Evolutionary conservation across 148 eudicot species (phyloP).

Genomic region (Diospyros lotus): DNA sequence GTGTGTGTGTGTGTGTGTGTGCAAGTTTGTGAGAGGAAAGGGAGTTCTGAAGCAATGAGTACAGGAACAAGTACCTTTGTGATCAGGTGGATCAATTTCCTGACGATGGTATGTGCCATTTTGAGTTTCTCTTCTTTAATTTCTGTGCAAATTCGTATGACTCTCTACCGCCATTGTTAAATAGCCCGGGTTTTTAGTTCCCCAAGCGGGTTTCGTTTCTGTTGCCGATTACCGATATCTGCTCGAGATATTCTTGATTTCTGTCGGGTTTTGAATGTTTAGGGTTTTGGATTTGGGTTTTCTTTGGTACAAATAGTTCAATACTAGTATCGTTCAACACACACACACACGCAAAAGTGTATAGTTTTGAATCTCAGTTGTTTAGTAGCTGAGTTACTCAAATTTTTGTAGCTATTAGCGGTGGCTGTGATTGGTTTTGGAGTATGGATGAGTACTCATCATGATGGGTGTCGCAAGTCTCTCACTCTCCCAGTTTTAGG

Average conservation of each 20-base stretch:
- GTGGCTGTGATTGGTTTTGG: slow-evolving; percentile 76
- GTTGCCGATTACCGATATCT: background rate
- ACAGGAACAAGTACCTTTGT: slow-evolving; percentile 80
- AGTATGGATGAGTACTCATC: slow-evolving; percentile 85
- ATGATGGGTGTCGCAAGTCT: slow-evolving; percentile 80
- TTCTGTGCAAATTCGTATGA: background rate
- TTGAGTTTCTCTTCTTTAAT: background rate
- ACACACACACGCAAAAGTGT: background rate
- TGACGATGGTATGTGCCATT: slow-evolving; percentile 55
- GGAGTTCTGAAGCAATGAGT: slow-evolving; percentile 32
- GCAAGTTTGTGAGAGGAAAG: background rate
- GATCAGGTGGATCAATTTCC: slow-evolving; percentile 84
- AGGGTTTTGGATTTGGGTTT: background rate
- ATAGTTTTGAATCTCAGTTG: background rate
- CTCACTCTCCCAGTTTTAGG: slow-evolving; percentile 93
- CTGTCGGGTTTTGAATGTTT: background rate
- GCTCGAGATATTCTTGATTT: background rate
- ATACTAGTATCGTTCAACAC: background rate
- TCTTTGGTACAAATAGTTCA: background rate
- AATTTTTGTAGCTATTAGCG: slow-evolving; percentile 62
- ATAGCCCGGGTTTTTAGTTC: background rate
- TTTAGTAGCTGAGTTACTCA: background rate
- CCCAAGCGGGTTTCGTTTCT: background rate
- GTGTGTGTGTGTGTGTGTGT: too few species aligned
- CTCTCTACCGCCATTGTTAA: slow-evolving; percentile 2